A percentile compares a stretch with the other conserved stretches of the same genome.
phyloP scores from a whole-genome alignment of 2,329 filamentous ascomycete genomes.

The Monilinia fructicola region DNA sequence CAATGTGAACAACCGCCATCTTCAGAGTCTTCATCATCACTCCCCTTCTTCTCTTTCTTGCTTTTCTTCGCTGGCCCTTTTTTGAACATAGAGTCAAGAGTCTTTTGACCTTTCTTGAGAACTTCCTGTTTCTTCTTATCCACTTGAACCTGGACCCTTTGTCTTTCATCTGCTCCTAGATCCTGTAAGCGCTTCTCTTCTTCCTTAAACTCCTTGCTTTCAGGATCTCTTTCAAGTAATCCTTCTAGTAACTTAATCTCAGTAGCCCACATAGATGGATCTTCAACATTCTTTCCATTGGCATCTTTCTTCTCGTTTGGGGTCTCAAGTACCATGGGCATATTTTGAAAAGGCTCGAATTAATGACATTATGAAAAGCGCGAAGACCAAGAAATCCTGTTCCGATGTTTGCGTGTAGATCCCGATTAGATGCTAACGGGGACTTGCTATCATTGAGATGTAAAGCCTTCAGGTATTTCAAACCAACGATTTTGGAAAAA shows the following conservation, averaged over 20 bases:
- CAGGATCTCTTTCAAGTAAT: conserved; percentile 78
- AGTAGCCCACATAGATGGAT: conserved; percentile 81
- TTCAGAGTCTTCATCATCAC: conserved; percentile 31
- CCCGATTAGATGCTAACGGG: conserved; percentile 75
- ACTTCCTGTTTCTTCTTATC: conserved; percentile 71
- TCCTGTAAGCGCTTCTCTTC: conserved; percentile 66
- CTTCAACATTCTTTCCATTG: conserved; percentile 68
- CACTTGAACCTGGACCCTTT: conserved; percentile 74
- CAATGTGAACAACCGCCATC: conserved; percentile 33
- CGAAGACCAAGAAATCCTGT: conserved; percentile 88
- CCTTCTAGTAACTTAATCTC: conserved; percentile 95
- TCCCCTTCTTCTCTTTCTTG: conserved; percentile 43
- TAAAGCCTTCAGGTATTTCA: conserved; percentile 77
- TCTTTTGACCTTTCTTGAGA: conserved; percentile 62
- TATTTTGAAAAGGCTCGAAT: conserved; percentile 68
- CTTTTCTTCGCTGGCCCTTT: conserved; percentile 43
- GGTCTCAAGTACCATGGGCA: conserved; percentile 96
- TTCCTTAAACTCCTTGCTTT: conserved; percentile 67
- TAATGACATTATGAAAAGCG: conserved; percentile 89
- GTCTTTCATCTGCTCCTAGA: conserved; percentile 68
- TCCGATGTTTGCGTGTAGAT: conserved; percentile 94
- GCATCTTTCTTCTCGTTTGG: conserved; percentile 73
- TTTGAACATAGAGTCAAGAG: conserved; percentile 43
- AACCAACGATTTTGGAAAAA: conserved; percentile 76
- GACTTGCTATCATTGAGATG: conserved; percentile 97